Conservation (phyloP, 164 flowering plant genomes). For the Litsea cubeba region DNA sequence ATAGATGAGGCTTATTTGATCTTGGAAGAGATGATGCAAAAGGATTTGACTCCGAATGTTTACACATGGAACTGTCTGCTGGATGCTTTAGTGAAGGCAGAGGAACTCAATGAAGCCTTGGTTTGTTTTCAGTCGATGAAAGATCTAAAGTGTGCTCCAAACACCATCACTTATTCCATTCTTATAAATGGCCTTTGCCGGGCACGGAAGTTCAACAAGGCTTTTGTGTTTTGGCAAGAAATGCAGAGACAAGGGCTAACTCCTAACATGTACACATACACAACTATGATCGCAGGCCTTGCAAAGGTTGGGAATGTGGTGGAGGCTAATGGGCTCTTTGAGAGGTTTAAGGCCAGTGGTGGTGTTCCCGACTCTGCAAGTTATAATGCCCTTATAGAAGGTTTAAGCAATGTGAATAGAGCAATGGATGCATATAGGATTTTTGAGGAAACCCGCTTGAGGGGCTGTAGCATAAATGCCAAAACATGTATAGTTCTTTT, state of each 20-base stretch:
- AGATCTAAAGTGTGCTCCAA: constrained; percentile 67
- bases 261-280: constrained; percentile 65
- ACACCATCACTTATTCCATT: constrained; percentile 63
- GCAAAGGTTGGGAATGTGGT: constrained; percentile 74
- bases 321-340: constrained; percentile 61
- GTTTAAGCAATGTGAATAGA: constrained; percentile 56
- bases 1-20: constrained; percentile 91
- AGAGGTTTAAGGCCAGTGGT: constrained; percentile 65
- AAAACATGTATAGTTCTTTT: constrained; percentile 72
- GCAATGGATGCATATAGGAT: constrained; percentile 66
- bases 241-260: constrained; percentile 70
- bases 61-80: constrained; percentile 94
- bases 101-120: constrained; percentile 82
- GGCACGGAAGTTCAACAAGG: constrained; percentile 81
- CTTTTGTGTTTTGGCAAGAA: constrained; percentile 95
- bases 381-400: constrained; percentile 79
- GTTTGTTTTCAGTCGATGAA: constrained; percentile 86
- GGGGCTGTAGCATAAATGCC: constrained; percentile 56
- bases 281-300: constrained; percentile 87
- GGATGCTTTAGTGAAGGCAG: constrained; percentile 81
- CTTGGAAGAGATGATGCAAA: constrained; percentile 89
- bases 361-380: constrained; percentile 76
- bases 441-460: constrained; percentile 75
- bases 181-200: constrained; percentile 81
- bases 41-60: constrained; percentile 63